These are phyloP conservation scores for Allomyces macrogynus DNA, from an alignment of 192 early-diverging fungal genomes.

Conservation along the genomic window DNA sequence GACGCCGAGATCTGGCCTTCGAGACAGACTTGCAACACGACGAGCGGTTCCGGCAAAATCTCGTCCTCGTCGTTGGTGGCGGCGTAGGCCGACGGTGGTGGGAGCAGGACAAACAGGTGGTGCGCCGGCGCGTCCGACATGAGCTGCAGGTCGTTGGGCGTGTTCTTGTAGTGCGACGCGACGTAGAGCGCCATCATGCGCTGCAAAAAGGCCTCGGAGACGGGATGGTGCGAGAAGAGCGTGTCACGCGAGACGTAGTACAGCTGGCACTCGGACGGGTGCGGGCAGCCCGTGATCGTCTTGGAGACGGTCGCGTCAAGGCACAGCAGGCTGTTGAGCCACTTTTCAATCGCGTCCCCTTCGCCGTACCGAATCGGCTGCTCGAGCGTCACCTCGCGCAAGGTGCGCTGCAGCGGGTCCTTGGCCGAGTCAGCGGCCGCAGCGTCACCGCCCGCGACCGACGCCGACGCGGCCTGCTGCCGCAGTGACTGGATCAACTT, in stretches of 20 bases:
- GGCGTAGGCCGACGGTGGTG: slow-evolving; percentile 23
- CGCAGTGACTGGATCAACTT: slow-evolving; percentile 89
- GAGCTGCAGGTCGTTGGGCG: slow-evolving; percentile 91
- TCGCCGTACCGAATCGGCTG: slow-evolving; percentile 85
- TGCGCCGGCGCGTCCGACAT: slow-evolving; percentile 96
- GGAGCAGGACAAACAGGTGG: slow-evolving; percentile 87
- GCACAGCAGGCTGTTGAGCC: slow-evolving; percentile 89
- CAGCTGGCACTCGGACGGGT: slow-evolving; percentile 82
- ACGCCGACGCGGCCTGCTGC: slow-evolving; percentile 66
- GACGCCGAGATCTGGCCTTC: slow-evolving; percentile 89
- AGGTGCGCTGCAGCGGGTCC: slow-evolving; percentile 29
- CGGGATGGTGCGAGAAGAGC: slow-evolving; percentile 93
- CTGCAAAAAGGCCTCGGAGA: slow-evolving; percentile 88
- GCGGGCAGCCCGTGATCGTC: slow-evolving; percentile 66
- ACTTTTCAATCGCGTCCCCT: slow-evolving; percentile 75
- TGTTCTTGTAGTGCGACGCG: slow-evolving; percentile 98
- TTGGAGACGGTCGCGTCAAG: slow-evolving; percentile 63
- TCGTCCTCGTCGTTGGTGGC: slow-evolving; percentile 35
- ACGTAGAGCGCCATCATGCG: slow-evolving; percentile 95
- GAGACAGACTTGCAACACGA: slow-evolving; percentile 69
- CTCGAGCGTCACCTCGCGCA: slow-evolving; percentile 79
- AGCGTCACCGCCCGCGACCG: slow-evolving; percentile 15
- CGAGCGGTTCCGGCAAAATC: slow-evolving; percentile 78
- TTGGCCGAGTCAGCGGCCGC: slow-evolving; percentile 8
- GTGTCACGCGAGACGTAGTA: slow-evolving; percentile 96